Evolutionary conservation across 2,329 filamentous ascomycete species (phyloP), one percentile per base, ranked within the genome.

Genomic region (Trichoderma brevicompactum): DNA sequence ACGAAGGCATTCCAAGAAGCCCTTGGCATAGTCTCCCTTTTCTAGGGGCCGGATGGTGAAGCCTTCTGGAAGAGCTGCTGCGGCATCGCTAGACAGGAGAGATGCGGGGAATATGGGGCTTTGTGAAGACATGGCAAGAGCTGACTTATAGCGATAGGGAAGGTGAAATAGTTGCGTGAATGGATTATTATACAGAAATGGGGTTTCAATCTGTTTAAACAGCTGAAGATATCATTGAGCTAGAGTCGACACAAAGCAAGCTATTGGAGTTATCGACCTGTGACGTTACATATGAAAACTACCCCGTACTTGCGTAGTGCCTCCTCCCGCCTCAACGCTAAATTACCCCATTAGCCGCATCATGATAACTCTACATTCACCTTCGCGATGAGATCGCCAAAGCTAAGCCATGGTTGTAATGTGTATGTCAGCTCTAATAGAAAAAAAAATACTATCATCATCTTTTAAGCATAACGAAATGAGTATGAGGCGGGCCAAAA

Each of bases 1-100:
- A 34, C 87, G 82, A 66, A 95, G 81, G 17, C 92, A 90, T 70
- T 92, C 89, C 56, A 94, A 83, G 76, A 93, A 93, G 65, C 90
- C 90, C 52, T 82, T 83, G 50, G 80, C 78, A 77, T 89, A 92
- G 77, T 95, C 92, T 65, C 79, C 80, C 70, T 85, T 86, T 71
- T 86, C 82, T 36, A 94, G 79, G 0, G 92, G 88, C 15, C 92
- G 89, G 73, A 92, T 85, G 2, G 79, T 85, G 81, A 92, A 94
- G 70, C 86, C 85, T 69, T 85, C 78, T 32, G 91, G 91, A 0
- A 94, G 83, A 34, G 82, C 80, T 40, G 84, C 76, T 62, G 80
- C 76, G 68, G 91, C 85, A 43, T 84, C 81, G 15, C 86, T 80
- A 15, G 89, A 88, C 74, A 94, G 88, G 67, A 92, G 84, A 43